Evolutionary conservation across 495 filamentous ascomycete species (phyloP).

Genomic region (Hypomontagnella submonticulosa): DNA sequence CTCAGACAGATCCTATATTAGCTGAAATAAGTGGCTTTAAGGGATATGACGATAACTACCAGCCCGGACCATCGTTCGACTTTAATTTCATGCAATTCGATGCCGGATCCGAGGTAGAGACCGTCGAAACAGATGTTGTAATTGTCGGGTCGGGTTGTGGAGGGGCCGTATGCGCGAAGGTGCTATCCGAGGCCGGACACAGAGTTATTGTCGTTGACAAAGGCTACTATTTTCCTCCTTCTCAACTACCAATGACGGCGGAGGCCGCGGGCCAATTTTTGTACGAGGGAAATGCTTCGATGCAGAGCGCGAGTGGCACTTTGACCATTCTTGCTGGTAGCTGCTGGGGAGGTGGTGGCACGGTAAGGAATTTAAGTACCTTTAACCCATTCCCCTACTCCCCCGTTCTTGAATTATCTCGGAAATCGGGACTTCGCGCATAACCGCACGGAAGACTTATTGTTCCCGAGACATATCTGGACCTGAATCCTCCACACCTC

Average conservation of each 20-base stretch:
- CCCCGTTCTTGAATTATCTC: too few species aligned
- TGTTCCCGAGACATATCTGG: too few species aligned
- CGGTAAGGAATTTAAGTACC: conserved; percentile 39
- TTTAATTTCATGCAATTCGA: conserved; percentile 64
- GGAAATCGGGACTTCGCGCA: too few species aligned
- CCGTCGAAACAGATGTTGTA: conserved; percentile 81
- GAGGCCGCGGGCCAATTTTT: conserved; percentile 66
- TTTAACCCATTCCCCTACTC: too few species aligned
- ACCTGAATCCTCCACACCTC: too few species aligned
- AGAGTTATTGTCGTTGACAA: conserved; percentile 87
- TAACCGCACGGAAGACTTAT: too few species aligned
- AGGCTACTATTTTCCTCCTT: conserved; percentile 74
- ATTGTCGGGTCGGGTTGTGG: conserved; percentile 90
- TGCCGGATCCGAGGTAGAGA: conserved; percentile 46
- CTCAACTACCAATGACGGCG: conserved; percentile 77
- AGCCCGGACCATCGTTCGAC: conserved; percentile 61
- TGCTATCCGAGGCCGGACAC: conserved; percentile 78
- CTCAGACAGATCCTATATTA: conserved; percentile 67
- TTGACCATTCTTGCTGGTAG: conserved; percentile 73
- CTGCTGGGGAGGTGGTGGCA: conserved; percentile 87
- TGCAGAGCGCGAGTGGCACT: conserved; percentile 70
- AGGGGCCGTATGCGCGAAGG: conserved; percentile 84
- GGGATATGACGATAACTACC: conserved; percentile 68
- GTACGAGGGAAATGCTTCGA: conserved; percentile 68
- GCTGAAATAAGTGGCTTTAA: conserved; percentile 70